Evolutionary conservation across 345 rosid genomes (phyloP), one percentile per base, ranked within the genome.

Genomic region (Noccaea bulbosa): DNA sequence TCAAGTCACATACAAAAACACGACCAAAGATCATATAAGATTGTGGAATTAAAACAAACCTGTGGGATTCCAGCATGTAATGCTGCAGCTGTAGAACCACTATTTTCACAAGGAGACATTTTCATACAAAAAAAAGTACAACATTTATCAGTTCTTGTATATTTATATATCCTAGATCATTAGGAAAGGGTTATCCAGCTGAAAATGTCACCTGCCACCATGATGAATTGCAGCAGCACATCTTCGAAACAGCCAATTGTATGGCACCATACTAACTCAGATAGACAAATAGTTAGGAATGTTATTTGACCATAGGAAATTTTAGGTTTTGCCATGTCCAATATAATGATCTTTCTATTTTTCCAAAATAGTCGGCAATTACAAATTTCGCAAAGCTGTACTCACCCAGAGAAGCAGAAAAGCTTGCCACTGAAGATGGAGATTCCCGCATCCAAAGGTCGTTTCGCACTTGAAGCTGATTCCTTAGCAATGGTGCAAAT

Each of bases 11-110:
- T 34, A 14, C 27, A 71, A 33, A 71, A 20, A 52, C 38, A 71
- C 39, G 22, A 37, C 37, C 9, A 35, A 69, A 10, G 8, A 37
- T 22, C 0, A 48, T 11, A 30, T 11, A 70, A 49, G 8, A 11
- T 41, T 17, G 22, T 39, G 60, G 45, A 53, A 15, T 15, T 8
- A 62, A 39, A 62, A 78, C 80, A 41, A 65, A 90, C 98, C 97
- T 92, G 95, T 3, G 95, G 91, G 63, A 86, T 83, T 70, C 96
- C 97, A 16, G 85, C 88, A 49, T 80, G 73, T 38, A 93, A 85
- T 35, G 97, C 98, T 15, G 98, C 95, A 35, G 97, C 92, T 27
- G 91, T 86, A 46, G 98, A 90, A 70, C 98, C 97, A 39, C 98
- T 90, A 35, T 71, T 69, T 45, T 17, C 70, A 69, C 34, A 15